A percentile compares a stretch with the other conserved stretches of the same genome.
phyloP scores from a whole-genome alignment of 768 basidiomycete species.

The Tubosaeta sp. region DNA sequence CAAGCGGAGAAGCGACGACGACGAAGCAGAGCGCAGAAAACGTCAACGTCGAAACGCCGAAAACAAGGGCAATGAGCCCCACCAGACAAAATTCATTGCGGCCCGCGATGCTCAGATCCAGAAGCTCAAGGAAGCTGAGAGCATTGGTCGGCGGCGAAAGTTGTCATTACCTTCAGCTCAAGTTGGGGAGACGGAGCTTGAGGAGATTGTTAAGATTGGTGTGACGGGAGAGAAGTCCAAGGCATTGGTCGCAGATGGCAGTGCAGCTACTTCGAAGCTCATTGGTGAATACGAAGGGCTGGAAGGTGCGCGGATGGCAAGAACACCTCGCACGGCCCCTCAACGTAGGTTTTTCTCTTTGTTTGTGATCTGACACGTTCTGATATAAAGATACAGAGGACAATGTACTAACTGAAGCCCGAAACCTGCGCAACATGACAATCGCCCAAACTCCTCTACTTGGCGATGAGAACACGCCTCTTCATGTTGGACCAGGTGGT shows the following conservation, averaged over 20 bases:
- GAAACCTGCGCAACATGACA: conserved; percentile 93
- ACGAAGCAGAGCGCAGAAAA: conserved; percentile 91
- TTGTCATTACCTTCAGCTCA: conserved; percentile 84
- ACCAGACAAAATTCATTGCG: conserved; percentile 94
- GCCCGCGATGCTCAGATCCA: conserved; percentile 97
- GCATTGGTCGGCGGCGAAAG: conserved; percentile 83
- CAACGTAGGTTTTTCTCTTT: conserved; percentile 62
- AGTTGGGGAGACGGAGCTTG: conserved; percentile 90
- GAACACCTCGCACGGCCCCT: conserved; percentile 92
- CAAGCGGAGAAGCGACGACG: conserved; percentile 91
- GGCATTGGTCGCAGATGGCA: conserved; percentile 75
- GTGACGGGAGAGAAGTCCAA: conserved; percentile 87
- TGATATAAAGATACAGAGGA: conserved; percentile 60
- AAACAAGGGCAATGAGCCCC: conserved; percentile 64
- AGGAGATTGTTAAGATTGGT: conserved; percentile 98
- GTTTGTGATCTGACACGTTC: conserved; percentile 1
- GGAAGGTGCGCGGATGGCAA: conserved; percentile 83
- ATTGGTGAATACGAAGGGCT: conserved; percentile 91
- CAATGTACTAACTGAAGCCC: conserved; percentile 89
- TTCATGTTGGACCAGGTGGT: conserved; percentile 67
- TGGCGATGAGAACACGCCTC: conserved; percentile 95
- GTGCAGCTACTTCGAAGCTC: conserved; percentile 79
- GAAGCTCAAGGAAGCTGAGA: conserved; percentile 95
- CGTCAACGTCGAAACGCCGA: conserved; percentile 63
- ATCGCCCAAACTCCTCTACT: conserved; percentile 90